phyloP scores from a whole-genome alignment of 148 eudicot genomes.

The Chenopodium suecicum region DNA sequence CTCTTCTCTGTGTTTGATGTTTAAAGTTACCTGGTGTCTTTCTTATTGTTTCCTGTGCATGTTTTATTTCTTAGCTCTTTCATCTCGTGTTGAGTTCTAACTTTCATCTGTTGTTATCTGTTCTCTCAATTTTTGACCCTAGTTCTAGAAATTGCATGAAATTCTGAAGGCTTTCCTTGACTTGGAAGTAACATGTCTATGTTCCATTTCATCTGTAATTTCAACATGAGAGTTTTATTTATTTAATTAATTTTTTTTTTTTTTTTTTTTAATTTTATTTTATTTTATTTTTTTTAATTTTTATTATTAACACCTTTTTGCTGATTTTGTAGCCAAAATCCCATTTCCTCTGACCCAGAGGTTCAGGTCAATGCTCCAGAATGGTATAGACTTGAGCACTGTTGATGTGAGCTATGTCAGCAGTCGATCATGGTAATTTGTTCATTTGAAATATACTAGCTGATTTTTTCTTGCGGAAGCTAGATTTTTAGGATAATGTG shows the following conservation, averaged over 20 bases:
- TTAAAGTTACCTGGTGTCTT: not conserved
- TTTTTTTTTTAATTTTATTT: no score
- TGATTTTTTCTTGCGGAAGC: not conserved
- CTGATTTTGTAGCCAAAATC: slow-evolving; percentile 69
- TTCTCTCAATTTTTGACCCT: not conserved
- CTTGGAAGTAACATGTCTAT: not conserved
- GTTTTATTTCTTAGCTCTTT: not conserved
- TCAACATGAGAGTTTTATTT: not conserved
- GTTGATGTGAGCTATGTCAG: slow-evolving; percentile 99
- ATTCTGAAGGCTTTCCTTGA: not conserved
- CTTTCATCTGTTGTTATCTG: not conserved
- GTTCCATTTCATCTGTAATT: not conserved
- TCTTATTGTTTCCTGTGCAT: no score
- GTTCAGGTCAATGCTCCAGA: slow-evolving; percentile 93
- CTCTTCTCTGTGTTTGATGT: not conserved
- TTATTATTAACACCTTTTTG: not conserved
- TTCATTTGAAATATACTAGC: slow-evolving; percentile 9
- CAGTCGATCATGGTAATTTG: slow-evolving; percentile 88
- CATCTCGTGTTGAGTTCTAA: not conserved
- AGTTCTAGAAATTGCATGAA: no score
- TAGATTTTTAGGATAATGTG: not conserved
- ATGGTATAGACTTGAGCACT: slow-evolving; percentile 95
- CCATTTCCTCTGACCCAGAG: slow-evolving; percentile 98
- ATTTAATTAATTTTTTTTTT: no score
- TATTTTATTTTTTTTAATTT: no score